Conservation (phyloP, 257 asterid species). For the Ophiorrhiza pumila region DNA sequence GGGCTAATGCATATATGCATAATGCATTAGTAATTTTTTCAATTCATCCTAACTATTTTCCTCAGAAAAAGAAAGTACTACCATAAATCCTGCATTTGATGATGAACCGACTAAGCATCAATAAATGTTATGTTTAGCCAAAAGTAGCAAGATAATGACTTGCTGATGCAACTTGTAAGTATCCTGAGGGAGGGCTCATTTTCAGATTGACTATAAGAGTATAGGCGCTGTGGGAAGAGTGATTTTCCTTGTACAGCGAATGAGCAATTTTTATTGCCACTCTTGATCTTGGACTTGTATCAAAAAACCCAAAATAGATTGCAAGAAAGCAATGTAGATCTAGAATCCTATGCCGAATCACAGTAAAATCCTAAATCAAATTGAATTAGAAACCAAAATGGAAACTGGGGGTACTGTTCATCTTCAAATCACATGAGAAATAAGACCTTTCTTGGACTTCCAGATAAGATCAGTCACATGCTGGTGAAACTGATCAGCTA, state of each 20-base stretch:
- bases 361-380: neutral
- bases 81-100: neutral
- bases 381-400: neutral
- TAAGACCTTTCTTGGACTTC: neutral
- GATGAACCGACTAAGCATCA: conserved; percentile 17
- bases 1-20: too few species aligned
- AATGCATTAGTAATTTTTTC: too few species aligned
- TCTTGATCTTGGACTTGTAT: neutral
- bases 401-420: neutral
- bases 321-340: neutral
- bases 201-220: conserved; percentile 11
- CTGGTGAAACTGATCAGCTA: neutral
- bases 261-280: neutral
- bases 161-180: neutral
- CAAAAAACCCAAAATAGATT: neutral
- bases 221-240: neutral
- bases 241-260: neutral
- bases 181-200: neutral
- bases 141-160: conserved; percentile 35
- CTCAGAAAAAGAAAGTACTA: neutral
- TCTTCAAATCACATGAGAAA: neutral
- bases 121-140: conserved; percentile 37
- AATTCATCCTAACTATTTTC: too few species aligned
- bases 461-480: conserved; percentile 3
- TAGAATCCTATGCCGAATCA: neutral